Percentiles rank a stretch among this genome's conserved stretches.
Conservation (phyloP, 2,329 filamentous ascomycete species). For the Pestalotiopsis sp. region DNA sequence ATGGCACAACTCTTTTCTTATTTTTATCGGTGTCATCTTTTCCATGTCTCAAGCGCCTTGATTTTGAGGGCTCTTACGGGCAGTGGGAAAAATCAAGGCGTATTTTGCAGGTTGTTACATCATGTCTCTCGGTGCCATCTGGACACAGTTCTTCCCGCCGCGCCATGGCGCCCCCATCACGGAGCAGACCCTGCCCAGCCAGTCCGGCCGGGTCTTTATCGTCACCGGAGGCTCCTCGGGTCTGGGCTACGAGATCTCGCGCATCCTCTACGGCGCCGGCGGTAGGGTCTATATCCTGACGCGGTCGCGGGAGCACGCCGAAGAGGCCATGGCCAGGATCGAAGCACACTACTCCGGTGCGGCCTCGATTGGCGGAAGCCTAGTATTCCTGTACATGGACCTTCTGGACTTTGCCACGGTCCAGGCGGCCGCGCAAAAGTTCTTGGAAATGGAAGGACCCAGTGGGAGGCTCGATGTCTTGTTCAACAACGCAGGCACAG, state of each 20-base stretch:
- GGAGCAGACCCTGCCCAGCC: constrained; percentile 19
- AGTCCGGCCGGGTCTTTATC: constrained; percentile 35
- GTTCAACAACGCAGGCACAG: constrained; percentile 27
- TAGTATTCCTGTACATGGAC: constrained; percentile 24
- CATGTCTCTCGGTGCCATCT: constrained; percentile 17
- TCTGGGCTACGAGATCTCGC: constrained; percentile 49
- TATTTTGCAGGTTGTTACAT: no score
- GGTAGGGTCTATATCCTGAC: constrained; percentile 55
- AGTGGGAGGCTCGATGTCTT: constrained; percentile 24
- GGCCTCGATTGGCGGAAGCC: no score
- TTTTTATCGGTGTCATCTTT: no score
- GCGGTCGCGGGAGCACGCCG: constrained; percentile 30
- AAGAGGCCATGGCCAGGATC: constrained; percentile 23
- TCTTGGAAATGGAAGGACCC: constrained; percentile 17
- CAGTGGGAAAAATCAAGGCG: no score
- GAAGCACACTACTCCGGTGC: constrained; percentile 19
- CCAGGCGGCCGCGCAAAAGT: constrained; percentile 16
- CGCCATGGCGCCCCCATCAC: constrained; percentile 19
- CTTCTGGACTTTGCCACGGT: constrained; percentile 22
- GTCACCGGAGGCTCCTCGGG: constrained; percentile 41
- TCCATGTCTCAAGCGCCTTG: no score
- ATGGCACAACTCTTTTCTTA: no score
- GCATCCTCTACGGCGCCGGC: constrained; percentile 51
- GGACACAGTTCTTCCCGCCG: constrained; percentile 26
- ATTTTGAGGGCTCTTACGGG: no score